These are phyloP conservation scores for Paramecium tetraurelia DNA, from an alignment of 73 alveolate species.

Conservation along the genomic window DNA sequence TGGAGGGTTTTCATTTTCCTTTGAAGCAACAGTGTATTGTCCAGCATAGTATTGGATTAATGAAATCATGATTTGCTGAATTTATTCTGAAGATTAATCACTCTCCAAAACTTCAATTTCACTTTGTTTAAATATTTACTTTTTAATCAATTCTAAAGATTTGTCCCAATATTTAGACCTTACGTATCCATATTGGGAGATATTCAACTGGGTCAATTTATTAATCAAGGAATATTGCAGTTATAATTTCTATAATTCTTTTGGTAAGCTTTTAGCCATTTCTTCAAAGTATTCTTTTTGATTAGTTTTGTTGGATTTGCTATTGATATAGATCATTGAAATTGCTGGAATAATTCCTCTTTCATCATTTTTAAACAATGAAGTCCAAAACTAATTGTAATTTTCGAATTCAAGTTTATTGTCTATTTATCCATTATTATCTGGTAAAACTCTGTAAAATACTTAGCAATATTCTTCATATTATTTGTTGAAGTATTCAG, in stretches of 20 bases:
- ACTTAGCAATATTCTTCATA: background rate
- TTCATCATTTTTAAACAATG: background rate
- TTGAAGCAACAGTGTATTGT: background rate
- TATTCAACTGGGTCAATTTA: background rate
- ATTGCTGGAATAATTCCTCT: background rate
- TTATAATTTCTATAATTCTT: background rate
- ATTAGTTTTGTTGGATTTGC: background rate
- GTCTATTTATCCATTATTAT: background rate
- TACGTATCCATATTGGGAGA: background rate
- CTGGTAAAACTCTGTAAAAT: background rate
- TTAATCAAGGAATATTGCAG: background rate
- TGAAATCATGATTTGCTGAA: background rate
- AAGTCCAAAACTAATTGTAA: background rate
- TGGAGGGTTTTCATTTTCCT: background rate
- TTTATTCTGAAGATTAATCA: slow-evolving; percentile 6
- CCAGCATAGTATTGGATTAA: background rate
- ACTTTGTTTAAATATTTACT: background rate
- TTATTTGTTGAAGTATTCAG: background rate
- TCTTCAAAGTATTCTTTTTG: background rate
- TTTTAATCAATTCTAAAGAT: background rate
- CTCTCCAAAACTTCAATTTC: background rate
- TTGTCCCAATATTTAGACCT: slow-evolving; percentile 21
- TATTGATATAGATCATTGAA: background rate
- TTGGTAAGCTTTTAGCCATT: background rate
- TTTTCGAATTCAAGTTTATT: background rate